Base-by-base conservation (phyloP, 345 rosid genomes). In the Salix caprea region DNA sequence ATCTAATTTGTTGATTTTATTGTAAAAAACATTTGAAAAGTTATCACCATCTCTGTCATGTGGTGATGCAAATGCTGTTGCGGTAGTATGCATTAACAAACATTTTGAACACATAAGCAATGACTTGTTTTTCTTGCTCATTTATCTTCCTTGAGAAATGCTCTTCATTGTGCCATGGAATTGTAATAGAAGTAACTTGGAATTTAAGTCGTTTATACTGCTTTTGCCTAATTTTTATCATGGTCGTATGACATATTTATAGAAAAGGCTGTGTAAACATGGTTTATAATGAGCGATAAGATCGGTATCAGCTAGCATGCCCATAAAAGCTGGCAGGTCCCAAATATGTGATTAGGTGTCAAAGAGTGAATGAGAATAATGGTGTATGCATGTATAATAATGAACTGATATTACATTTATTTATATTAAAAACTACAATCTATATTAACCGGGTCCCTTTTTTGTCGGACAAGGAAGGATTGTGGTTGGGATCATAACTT, bases 401-500 rank as follows among this genome's bases (percentile, higher is more conserved):
- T 7, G 56, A 16, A 5, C 56, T 16, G 21, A 16, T 50, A 4
- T 50, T 18, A 50, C 56, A 18, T 50, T 50, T 18, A 50, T 50
- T 50, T 50, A 46, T 46, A 50, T 50, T 50, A 50, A 21, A 18
- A 18, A 18, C 21, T 50, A 50, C 56, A 50, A 50, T 50, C 56
- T 18, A 50, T 50, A 6, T 50, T 50, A 50, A 50, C 56, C 16
- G 56, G 56, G n/a, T 50, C 54, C 19, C 19, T 48, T 48, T 48
- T 48, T 4, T 15, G 19, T 48, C 2, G 16, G 40, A 18, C 15
- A 48, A 32, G 39, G 56, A 65, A 44, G 39, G 61, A 52, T 71
- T 78, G 56, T 71, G 28, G 18, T 61, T 62, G 70, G 64, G 74
- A 71, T 18, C 54, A 32, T 69, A 62, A 64, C 6, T 70, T 67